Conservation (phyloP, 495 filamentous ascomycete genomes). For the Neurospora africana region DNA sequence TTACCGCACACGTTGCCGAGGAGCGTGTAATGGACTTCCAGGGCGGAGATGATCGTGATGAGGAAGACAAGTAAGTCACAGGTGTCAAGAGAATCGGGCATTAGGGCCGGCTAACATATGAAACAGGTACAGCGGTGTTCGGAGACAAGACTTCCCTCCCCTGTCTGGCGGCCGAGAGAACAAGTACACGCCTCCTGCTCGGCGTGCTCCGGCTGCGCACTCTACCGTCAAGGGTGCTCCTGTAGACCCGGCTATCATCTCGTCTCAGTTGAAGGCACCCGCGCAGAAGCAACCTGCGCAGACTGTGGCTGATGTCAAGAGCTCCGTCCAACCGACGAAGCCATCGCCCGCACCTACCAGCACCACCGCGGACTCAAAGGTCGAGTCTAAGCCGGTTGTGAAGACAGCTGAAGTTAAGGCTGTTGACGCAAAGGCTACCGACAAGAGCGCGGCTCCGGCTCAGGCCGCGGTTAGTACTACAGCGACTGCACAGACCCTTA, state of each 20-base stretch:
- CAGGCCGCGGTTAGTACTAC: slow-evolving; percentile 48
- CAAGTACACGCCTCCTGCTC: slow-evolving; percentile 83
- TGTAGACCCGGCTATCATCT: slow-evolving; percentile 74
- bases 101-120: slow-evolving; percentile 14
- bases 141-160: slow-evolving; percentile 61
- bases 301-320: slow-evolving; percentile 35
- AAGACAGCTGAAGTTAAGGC: slow-evolving; percentile 20
- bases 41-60: slow-evolving; percentile 48
- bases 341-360: slow-evolving; percentile 8
- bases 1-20: slow-evolving; percentile 75
- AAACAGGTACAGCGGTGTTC: slow-evolving; percentile 80
- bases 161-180: slow-evolving; percentile 45
- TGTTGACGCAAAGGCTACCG: slow-evolving; percentile 19
- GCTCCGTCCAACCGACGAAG: not conserved
- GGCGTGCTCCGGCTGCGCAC: slow-evolving; percentile 63
- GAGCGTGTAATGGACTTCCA: slow-evolving; percentile 64
- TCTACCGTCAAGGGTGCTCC: slow-evolving; percentile 63
- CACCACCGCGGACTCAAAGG: slow-evolving; percentile 9
- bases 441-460: slow-evolving; percentile 18
- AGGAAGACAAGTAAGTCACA: slow-evolving; percentile 78
- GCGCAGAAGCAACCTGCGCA: slow-evolving; percentile 32
- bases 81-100: not conserved
- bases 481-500: slow-evolving; percentile 31
- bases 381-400: slow-evolving; percentile 4
- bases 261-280: slow-evolving; percentile 51